These are phyloP conservation scores for Eremochloa ophiuroides DNA, from an alignment of 176 grass and related monocot species.

Conservation along the genomic window DNA sequence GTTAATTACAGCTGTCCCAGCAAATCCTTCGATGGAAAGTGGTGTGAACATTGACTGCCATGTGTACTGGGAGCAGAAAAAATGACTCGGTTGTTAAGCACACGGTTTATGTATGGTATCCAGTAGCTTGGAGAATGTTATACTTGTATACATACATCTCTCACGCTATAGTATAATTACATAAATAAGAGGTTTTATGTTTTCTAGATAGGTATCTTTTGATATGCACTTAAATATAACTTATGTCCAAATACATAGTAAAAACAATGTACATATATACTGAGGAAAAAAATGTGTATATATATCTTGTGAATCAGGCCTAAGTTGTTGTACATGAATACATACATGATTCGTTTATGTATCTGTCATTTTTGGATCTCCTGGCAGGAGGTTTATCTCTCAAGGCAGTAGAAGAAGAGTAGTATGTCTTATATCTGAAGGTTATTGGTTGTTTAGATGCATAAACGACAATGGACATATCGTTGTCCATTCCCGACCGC, in stretches of 20 bases:
- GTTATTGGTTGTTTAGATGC: neutral
- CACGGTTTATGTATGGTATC: neutral
- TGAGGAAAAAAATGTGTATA: too few relatives aligned
- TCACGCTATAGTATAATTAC: neutral
- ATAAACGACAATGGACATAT: neutral
- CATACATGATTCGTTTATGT: too few relatives aligned
- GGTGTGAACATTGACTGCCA: constrained; percentile 3
- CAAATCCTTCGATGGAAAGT: neutral
- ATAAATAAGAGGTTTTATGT: neutral
- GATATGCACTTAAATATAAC: too few relatives aligned
- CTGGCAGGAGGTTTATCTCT: too few relatives aligned
- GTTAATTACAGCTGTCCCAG: neutral
- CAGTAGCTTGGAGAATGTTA: neutral
- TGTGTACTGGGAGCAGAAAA: neutral
- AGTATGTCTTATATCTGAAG: neutral
- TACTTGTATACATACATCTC: too few relatives aligned
- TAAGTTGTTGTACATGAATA: too few relatives aligned
- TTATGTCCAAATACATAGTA: too few relatives aligned
- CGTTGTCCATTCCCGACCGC: neutral
- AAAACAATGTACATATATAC: too few relatives aligned
- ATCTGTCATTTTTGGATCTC: too few relatives aligned
- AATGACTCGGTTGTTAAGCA: neutral
- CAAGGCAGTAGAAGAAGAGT: too few relatives aligned
- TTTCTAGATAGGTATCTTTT: too few relatives aligned
- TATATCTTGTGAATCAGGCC: too few relatives aligned